A percentile compares a stretch with the other conserved stretches of the same genome.
Conservation (phyloP, 257 asterid species). For the Ligustrum vulgare region DNA sequence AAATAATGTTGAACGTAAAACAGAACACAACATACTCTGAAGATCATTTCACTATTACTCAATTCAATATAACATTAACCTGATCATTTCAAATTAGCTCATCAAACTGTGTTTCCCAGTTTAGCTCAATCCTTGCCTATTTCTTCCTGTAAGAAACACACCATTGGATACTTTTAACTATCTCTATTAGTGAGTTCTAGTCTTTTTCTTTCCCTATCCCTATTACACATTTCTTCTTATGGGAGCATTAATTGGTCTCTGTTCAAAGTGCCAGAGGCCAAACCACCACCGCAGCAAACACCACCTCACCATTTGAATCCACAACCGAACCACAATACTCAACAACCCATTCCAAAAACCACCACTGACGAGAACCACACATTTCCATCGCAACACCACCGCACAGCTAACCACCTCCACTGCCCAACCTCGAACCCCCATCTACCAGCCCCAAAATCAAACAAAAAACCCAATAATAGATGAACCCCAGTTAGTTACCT, state of each 20-base stretch:
- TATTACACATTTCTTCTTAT: neutral
- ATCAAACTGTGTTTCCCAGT: neutral
- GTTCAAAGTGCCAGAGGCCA: too few species aligned
- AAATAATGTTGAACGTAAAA: neutral
- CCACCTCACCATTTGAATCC: too few species aligned
- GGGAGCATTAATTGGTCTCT: neutral
- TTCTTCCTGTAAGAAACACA: neutral
- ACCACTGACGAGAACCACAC: too few species aligned
- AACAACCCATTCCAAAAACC: too few species aligned
- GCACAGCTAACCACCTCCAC: too few species aligned
- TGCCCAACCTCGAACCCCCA: too few species aligned
- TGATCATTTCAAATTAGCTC: constrained; percentile 2
- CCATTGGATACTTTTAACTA: neutral
- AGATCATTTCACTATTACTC: neutral
- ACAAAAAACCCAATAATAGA: too few species aligned
- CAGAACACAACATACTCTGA: neutral
- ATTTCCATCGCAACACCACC: too few species aligned
- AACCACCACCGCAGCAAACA: too few species aligned
- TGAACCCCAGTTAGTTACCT: too few species aligned
- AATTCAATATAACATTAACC: neutral
- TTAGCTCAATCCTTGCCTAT: neutral
- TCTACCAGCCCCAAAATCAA: too few species aligned
- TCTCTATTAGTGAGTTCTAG: constrained; percentile 15
- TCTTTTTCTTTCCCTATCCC: neutral
- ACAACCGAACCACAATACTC: too few species aligned